phyloP scores from a whole-genome alignment of 257 asterid genomes.

The Lantana camara region DNA sequence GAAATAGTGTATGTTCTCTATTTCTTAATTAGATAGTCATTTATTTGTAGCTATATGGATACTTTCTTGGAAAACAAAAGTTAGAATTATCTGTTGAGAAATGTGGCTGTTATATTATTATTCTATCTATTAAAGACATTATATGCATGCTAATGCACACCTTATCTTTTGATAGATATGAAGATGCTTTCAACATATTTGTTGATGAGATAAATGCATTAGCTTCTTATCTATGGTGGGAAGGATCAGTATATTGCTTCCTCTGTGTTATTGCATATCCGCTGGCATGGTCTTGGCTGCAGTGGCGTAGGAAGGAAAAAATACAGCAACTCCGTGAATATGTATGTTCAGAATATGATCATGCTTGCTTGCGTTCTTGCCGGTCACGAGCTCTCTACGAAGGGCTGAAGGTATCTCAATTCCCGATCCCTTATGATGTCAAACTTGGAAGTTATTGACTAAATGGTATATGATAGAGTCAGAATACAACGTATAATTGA shows the following conservation, averaged over 20 bases:
- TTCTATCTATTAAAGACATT: constrained; percentile 1
- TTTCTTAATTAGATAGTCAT: constrained; percentile 10
- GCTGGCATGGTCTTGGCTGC: constrained; percentile 88
- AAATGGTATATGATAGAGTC: not conserved
- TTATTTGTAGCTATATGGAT: constrained; percentile 9
- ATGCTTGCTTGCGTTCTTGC: constrained; percentile 92
- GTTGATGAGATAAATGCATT: constrained; percentile 79
- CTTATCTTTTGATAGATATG: constrained; percentile 61
- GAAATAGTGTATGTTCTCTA: constrained; percentile 74
- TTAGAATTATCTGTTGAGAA: constrained; percentile 6
- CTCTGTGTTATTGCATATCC: constrained; percentile 71
- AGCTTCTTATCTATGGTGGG: constrained; percentile 95
- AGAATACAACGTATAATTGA: not conserved
- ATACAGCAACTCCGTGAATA: constrained; percentile 82
- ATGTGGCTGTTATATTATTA: not conserved
- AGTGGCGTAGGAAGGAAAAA: constrained; percentile 80
- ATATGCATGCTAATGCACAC: constrained; percentile 11
- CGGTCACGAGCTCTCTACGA: constrained; percentile 95
- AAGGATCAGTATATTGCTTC: constrained; percentile 76
- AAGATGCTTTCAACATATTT: constrained; percentile 86
- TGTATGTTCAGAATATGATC: constrained; percentile 93
- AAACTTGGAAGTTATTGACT: not conserved
- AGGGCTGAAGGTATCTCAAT: constrained; percentile 72
- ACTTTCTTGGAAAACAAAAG: not conserved
- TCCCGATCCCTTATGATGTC: constrained; percentile 13